Evolutionary conservation across 306 rosid species (phyloP), one percentile per base, ranked within the genome.

Genomic region (Gastrolobium villosum): DNA sequence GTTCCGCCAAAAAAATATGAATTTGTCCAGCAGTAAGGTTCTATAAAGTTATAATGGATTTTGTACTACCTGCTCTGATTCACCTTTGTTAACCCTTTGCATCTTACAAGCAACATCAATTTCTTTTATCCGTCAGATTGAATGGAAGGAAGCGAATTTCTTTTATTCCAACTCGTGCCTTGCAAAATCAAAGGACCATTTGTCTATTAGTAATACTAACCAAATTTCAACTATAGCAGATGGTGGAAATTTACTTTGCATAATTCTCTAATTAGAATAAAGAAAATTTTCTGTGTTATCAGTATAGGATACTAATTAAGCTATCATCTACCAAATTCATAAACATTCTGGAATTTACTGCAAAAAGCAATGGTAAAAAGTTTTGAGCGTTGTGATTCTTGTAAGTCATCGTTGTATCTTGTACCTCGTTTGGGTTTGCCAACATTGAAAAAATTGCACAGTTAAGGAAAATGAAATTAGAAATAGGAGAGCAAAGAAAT

Each of bases 361-460:
- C 28, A 2, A 10, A 75, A 45, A 34, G 11, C 0, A 43, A 53
- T 10, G 15, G 3, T 5, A 7, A 77, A 41, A 65, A 9, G 26
- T 20, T n/a, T 26, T 7, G 2, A 26, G 7, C 10, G 11, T 50
- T 35, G 10, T 41, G 5, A 28, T 57, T 37, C 26, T 60, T 7
- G 57, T 20, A 57, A 30, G 41, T 44, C 7, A 69, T 61, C 15
- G 31, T 32, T 56, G 77, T 20, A 77, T 67, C 30, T 10, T 37
- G 13, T 80, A 86, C 89, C 93, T 89, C 86, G 35, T 82, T 82
- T 15, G 93, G 74, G 26, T 89, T 87, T 54, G 84, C 74, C 83
- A 89, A 84, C 89, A 87, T 82, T 13, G 87, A 73, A 66, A 89
- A 87, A 68, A 89, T 87, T 37, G 85, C 88, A 31, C 82, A 5